Base-by-base conservation (phyloP, 371 early-diverging fungal genomes). In the Thermomucor indicae-seudaticae region DNA sequence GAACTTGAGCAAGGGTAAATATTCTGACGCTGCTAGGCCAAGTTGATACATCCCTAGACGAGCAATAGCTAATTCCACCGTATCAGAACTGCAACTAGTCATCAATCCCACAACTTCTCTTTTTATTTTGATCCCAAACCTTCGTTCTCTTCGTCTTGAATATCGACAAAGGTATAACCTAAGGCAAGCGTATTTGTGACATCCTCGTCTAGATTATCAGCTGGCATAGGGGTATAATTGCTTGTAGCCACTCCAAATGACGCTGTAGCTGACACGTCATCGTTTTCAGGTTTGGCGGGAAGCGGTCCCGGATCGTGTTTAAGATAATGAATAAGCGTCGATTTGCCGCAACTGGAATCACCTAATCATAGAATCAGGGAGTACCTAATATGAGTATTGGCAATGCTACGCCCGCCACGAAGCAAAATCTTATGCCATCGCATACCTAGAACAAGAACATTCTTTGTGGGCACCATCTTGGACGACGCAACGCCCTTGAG, bases 21-120 rank as follows among this genome's bases (percentile, higher is more conserved):
- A 92, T 48, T 84, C 79, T 11, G 79, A 64, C 44, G 88, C 75
- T 34, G 87, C 81, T 43, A 86, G 81, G 16, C 93, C 85, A 46
- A 95, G 69, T 65, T 90, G 91, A 74, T 89, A 93, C 28, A 93
- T 57, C 7, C 92, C 91, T 19, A 94, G 66, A 6, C 94, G 79
- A n/a, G 92, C 91, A 49, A 92, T 72, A 7, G 83, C 84, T 47
- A 27, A 10, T n/a, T 43, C 23, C 22, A 11, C 28, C 47, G 19
- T 17, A 25, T 20, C 22, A 35, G 23, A 41, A 14, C 19, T 41
- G 3, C 4, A 17, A 17, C 17, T 39, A 28, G 7, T 19, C 14
- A 24, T 1, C n/a, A 28, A 22, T 6, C 5, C 31, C 10, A 25
- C 38, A 22, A 7, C 8, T 39, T 29, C 29, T 7, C 30, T 43